Evolutionary conservation across 257 asterid genomes (phyloP).

Genomic region (Osmanthus fragrans): DNA sequence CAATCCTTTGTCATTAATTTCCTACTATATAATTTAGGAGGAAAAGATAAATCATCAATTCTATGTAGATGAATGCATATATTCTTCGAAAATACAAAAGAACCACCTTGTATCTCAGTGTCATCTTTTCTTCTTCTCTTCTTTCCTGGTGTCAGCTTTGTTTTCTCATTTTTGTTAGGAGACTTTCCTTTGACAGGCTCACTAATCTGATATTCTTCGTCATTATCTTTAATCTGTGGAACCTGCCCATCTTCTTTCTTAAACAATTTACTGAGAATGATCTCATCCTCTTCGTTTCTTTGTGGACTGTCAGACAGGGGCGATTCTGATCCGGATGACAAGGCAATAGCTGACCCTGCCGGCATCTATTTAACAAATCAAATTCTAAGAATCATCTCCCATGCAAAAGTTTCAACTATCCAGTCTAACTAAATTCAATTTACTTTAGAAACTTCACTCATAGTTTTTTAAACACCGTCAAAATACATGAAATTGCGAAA

Average conservation of each 20-base stretch:
- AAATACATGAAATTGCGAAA: not conserved
- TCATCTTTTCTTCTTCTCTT: conserved; percentile 45
- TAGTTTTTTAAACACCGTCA: not conserved
- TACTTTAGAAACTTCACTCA: not conserved
- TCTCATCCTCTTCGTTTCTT: conserved; percentile 58
- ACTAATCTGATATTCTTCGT: conserved; percentile 19
- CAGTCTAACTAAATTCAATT: not conserved
- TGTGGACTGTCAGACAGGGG: conserved; percentile 35
- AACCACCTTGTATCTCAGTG: conserved; percentile 37
- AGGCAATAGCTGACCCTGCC: conserved; percentile 32
- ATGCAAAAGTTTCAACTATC: not conserved
- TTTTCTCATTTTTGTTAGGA: conserved; percentile 31
- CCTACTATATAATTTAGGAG: not conserved
- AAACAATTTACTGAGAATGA: conserved; percentile 52
- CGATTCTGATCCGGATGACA: conserved; percentile 61
- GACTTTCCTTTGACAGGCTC: conserved; percentile 41
- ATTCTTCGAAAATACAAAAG: not conserved
- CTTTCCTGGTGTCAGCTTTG: conserved; percentile 33
- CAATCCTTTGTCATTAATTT: conserved; percentile 1
- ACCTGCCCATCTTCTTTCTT: conserved; percentile 32
- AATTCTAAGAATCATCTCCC: conserved; percentile 21
- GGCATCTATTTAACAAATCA: conserved; percentile 44
- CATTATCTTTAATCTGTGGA: conserved; percentile 27
- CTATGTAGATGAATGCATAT: not conserved
- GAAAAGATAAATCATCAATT: conserved; percentile 2